These are phyloP conservation scores for Boletus subparvulus DNA, from an alignment of 768 basidiomycete species.

Conservation along the genomic window DNA sequence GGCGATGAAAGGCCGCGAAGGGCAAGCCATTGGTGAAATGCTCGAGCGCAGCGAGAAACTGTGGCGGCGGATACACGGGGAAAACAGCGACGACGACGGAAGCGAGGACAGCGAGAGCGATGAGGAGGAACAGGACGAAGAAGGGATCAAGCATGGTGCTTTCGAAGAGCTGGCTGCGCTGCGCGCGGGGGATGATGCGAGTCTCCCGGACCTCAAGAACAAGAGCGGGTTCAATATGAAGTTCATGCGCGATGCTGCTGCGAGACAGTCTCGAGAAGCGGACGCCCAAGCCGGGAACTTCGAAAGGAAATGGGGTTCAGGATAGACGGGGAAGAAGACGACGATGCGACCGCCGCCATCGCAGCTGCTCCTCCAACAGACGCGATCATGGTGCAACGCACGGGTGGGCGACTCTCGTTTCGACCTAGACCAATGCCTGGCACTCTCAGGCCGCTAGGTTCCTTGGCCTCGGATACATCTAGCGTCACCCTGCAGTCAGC, in stretches of 20 bases:
- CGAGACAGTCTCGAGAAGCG: slow-evolving; percentile 55
- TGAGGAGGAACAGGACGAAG: slow-evolving; percentile 40
- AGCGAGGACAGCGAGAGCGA: slow-evolving; percentile 45
- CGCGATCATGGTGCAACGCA: slow-evolving; percentile 46
- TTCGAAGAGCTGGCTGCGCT: slow-evolving; percentile 74
- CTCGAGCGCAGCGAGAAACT: slow-evolving; percentile 78
- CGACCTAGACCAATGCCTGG: slow-evolving; percentile 45
- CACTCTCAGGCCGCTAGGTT: slow-evolving; percentile 25
- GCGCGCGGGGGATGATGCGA: slow-evolving; percentile 38
- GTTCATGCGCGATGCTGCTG: slow-evolving; percentile 95
- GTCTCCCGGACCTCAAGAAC: slow-evolving; percentile 33
- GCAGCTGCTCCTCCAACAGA: slow-evolving; percentile 34
- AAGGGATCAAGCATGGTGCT: slow-evolving; percentile 57
- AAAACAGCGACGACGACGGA: slow-evolving; percentile 55
- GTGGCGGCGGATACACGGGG: slow-evolving; percentile 70
- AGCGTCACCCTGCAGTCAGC: slow-evolving; percentile 67
- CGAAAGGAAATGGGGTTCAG: slow-evolving; percentile 60
- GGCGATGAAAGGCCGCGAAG: slow-evolving; percentile 67
- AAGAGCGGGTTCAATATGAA: slow-evolving; percentile 93
- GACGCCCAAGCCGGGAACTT: slow-evolving; percentile 68
- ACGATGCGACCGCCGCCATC: slow-evolving; percentile 27
- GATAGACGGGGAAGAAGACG: slow-evolving; percentile 33
- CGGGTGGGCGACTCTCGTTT: slow-evolving; percentile 65
- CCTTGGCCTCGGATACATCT: slow-evolving; percentile 55
- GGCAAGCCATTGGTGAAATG: slow-evolving; percentile 82